phyloP scores from a whole-genome alignment of 345 rosid genomes.

The Diplotaxis tenuifolia region DNA sequence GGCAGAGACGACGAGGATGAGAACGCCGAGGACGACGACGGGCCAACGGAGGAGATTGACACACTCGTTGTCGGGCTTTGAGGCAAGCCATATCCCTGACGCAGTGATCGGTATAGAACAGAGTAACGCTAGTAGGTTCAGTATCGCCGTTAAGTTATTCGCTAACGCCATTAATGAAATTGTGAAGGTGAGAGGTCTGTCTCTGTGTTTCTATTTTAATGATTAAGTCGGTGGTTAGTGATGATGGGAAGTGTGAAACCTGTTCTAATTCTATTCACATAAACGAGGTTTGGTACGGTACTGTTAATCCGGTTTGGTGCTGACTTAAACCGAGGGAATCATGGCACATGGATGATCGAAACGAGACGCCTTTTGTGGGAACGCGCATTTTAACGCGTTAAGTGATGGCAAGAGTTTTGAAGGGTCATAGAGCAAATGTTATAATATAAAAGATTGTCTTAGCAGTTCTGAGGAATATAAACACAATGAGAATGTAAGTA shows the following conservation, averaged over 20 bases:
- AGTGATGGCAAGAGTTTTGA: no score
- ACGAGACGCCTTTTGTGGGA: neutral
- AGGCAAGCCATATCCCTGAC: conserved; percentile 86
- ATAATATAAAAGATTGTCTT: no score
- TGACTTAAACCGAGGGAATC: neutral
- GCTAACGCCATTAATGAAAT: conserved; percentile 59
- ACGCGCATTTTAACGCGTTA: conserved; percentile 3
- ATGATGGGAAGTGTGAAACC: conserved; percentile 30
- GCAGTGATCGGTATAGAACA: conserved; percentile 90
- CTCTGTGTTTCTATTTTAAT: conserved; percentile 8
- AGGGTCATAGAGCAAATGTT: no score
- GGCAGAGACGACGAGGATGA: conserved; percentile 76
- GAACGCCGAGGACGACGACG: conserved; percentile 68
- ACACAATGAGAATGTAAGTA: no score
- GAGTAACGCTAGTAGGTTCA: conserved; percentile 77
- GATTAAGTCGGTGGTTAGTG: conserved; percentile 28
- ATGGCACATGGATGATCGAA: neutral
- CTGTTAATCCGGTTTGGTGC: neutral
- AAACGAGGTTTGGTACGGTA: conserved; percentile 11
- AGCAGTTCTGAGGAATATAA: no score
- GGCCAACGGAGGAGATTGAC: conserved; percentile 84
- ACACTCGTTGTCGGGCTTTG: conserved; percentile 78
- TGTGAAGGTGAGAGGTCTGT: conserved; percentile 13
- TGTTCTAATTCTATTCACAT: conserved; percentile 4
- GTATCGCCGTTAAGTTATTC: conserved; percentile 84